phyloP scores from a whole-genome alignment of 768 basidiomycete species.

The Tricholoma matsutake region DNA sequence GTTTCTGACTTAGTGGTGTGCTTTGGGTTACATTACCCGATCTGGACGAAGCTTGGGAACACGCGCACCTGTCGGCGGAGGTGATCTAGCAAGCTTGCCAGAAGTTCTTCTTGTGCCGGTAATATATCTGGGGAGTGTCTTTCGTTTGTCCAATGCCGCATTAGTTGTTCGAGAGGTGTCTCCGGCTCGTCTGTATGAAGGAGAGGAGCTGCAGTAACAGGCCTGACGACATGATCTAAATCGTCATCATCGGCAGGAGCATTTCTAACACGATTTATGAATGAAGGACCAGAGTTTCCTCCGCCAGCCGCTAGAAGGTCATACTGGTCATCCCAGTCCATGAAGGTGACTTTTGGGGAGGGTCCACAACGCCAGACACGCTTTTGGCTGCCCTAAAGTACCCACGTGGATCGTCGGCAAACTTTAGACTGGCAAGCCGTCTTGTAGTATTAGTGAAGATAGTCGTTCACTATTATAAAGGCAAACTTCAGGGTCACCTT shows the following conservation, averaged over 20 bases:
- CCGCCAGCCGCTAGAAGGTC: slow-evolving; percentile 19
- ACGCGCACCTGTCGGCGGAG: slow-evolving; percentile 74
- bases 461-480: too few species aligned
- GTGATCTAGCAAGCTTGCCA: slow-evolving; percentile 68
- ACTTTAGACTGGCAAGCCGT: too few species aligned
- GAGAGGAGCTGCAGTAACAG: slow-evolving; percentile 11
- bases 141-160: slow-evolving; percentile 85
- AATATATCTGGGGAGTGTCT: slow-evolving; percentile 79
- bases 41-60: background rate
- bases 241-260: slow-evolving; percentile 36
- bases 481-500: too few species aligned
- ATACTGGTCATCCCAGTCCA: slow-evolving; percentile 41
- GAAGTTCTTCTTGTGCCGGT: slow-evolving; percentile 65
- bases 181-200: slow-evolving; percentile 32
- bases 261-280: slow-evolving; percentile 32
- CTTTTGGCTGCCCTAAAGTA: slow-evolving; percentile 6
- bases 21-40: background rate
- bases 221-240: slow-evolving; percentile 35
- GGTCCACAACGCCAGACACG: background rate
- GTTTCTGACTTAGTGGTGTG: slow-evolving; percentile 61
- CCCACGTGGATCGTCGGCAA: too few species aligned
- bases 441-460: too few species aligned
- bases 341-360: slow-evolving; percentile 4
- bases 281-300: slow-evolving; percentile 20
- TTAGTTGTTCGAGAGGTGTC: slow-evolving; percentile 66